phyloP scores from a whole-genome alignment of 306 rosid species.

The Sicyos baderoa region DNA sequence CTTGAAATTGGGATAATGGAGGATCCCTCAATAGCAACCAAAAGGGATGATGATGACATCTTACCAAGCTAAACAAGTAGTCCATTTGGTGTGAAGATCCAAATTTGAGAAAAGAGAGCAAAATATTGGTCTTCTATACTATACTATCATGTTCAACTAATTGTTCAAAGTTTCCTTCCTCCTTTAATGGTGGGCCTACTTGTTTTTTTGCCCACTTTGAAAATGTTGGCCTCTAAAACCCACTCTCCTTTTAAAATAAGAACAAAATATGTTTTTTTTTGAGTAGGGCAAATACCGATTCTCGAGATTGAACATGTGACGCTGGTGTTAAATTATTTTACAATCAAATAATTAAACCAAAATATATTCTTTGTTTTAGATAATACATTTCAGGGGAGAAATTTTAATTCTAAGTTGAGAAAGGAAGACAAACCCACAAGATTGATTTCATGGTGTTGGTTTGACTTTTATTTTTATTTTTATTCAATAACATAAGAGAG shows the following conservation, averaged over 20 bases:
- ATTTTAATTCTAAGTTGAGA: too few relatives aligned
- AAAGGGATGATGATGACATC: conserved; percentile 1
- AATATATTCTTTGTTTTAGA: too few relatives aligned
- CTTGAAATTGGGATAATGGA: background rate
- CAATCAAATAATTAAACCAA: too few relatives aligned
- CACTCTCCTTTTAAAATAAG: background rate
- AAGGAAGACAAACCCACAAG: too few relatives aligned
- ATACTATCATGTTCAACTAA: background rate
- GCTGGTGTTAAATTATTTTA: too few relatives aligned
- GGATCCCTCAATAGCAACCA: background rate
- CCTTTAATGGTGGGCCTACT: conserved; percentile 1
- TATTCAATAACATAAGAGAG: too few relatives aligned
- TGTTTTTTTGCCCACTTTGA: background rate
- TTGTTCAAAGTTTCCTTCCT: background rate
- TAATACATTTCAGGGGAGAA: too few relatives aligned
- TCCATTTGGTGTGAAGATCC: background rate
- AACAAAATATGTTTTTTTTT: too few relatives aligned
- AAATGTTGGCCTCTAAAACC: background rate
- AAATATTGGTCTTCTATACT: background rate
- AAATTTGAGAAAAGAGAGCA: background rate
- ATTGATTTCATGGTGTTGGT: too few relatives aligned
- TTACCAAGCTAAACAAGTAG: conserved; percentile 8
- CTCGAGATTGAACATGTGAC: too few relatives aligned
- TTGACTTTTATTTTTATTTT: too few relatives aligned
- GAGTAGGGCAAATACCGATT: too few relatives aligned